A percentile compares a stretch with the other conserved stretches of the same genome.
phyloP scores from a whole-genome alignment of 2,329 filamentous ascomycete genomes.

The Colletotrichum somersetense region DNA sequence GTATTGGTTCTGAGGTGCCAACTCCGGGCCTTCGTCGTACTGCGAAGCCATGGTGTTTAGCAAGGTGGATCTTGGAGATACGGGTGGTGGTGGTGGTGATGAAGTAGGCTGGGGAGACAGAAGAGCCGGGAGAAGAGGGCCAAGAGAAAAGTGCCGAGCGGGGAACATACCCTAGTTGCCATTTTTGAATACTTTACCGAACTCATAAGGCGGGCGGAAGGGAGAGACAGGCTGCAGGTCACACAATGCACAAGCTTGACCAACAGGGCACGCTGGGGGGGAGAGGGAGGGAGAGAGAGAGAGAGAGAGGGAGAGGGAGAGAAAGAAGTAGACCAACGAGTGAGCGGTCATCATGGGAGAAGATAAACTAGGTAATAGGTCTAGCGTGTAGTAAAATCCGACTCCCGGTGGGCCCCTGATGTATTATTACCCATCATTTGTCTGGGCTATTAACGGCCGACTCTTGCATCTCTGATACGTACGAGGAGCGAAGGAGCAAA shows the following conservation, averaged over 20 bases:
- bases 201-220: slow-evolving; percentile 22
- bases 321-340: slow-evolving; percentile 7
- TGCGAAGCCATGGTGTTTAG: slow-evolving; percentile 25
- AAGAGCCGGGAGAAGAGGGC: slow-evolving; percentile 12
- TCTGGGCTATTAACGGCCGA: slow-evolving; percentile 24
- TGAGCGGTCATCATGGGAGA: slow-evolving; percentile 12
- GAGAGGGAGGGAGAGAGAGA: too few species aligned
- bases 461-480: slow-evolving; percentile 1
- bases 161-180: slow-evolving; percentile 27
- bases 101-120: neutral
- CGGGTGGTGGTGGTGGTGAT: neutral
- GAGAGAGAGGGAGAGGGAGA: neutral
- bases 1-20: slow-evolving; percentile 33
- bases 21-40: slow-evolving; percentile 40
- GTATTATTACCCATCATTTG: slow-evolving; percentile 35
- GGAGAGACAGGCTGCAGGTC: slow-evolving; percentile 18
- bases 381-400: slow-evolving; percentile 21
- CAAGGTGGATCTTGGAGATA: neutral
- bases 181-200: slow-evolving; percentile 33
- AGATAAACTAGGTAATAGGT: slow-evolving; percentile 15
- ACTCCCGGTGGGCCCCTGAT: slow-evolving; percentile 5
- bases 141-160: slow-evolving; percentile 5
- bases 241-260: slow-evolving; percentile 15
- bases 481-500: slow-evolving; percentile 13
- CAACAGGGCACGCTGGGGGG: neutral